phyloP scores from a whole-genome alignment of 1,139 yeast genomes.

The Yamadazyma trypodendri region DNA sequence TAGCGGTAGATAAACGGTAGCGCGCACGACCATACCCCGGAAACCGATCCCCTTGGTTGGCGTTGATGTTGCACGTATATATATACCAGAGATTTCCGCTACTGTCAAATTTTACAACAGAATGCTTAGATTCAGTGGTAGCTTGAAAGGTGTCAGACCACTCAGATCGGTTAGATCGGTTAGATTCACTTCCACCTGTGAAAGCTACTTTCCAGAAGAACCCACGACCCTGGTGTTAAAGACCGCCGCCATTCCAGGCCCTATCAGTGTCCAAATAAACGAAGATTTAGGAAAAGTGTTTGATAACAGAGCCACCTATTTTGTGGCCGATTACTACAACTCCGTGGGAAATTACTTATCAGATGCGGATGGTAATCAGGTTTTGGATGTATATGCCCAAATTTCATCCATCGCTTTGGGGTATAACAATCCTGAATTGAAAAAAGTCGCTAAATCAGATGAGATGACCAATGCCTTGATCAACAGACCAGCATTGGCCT shows the following conservation, averaged over 20 bases:
- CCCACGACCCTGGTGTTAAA: slow-evolving; percentile 50
- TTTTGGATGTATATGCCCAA: slow-evolving; percentile 64
- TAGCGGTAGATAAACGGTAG: background rate
- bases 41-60: slow-evolving; percentile 13
- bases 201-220: slow-evolving; percentile 48
- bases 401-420: slow-evolving; percentile 70
- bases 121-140: slow-evolving; percentile 4
- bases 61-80: background rate
- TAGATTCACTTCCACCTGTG: slow-evolving; percentile 16
- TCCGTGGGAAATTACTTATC: slow-evolving; percentile 64
- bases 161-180: slow-evolving; percentile 5
- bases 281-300: slow-evolving; percentile 52
- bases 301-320: slow-evolving; percentile 64
- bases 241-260: slow-evolving; percentile 59
- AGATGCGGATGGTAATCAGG: slow-evolving; percentile 64
- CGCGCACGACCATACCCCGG: slow-evolving; percentile 9
- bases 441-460: slow-evolving; percentile 54
- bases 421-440: slow-evolving; percentile 64
- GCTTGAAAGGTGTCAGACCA: background rate
- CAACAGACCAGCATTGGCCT: slow-evolving; percentile 70
- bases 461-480: slow-evolving; percentile 65
- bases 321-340: slow-evolving; percentile 59
- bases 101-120: background rate
- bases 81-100: background rate
- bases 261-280: slow-evolving; percentile 47